Base-by-base conservation (phyloP, 2,329 filamentous ascomycete genomes). In the Xylaria sp. region DNA sequence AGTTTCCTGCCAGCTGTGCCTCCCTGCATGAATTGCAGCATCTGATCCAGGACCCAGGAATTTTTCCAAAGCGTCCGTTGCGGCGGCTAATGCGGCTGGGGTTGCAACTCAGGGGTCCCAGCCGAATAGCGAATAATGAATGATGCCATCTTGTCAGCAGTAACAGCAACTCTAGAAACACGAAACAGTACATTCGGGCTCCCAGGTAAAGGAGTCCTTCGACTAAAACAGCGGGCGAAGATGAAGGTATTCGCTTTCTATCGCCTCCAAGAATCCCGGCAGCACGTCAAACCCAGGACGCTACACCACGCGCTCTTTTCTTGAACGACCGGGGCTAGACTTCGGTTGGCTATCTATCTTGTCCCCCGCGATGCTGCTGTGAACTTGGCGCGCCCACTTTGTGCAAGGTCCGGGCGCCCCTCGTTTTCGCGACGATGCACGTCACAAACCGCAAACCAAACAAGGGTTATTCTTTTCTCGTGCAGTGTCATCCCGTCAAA, bases 51-150 rank as follows among this genome's bases (percentile, higher is more conserved):
- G 69, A 59, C 64, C 63, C 51, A 69, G 69, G 66, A 66, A 71
- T 31, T 60, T 69, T 61, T 66, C 60, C 56, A 69, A 63, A 49
- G 63, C 49, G 40, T 65, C 59, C 54, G 65, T 40, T 62, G 66
- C 66, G 57, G 69, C 69, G 66, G 63, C 58, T 64, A 66, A 68
- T 71, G 69, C 66, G 63, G 63, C 66, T 65, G 54, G 67, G 69
- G 69, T 71, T 62, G 64, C 66, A 67, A 59, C 44, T 62, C 63
- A 66, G 63, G 66, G 69, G 63, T 62, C 58, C 53, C 36, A 46
- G 66, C 68, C 66, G 59, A 68, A 10, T 33, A 33, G 33, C 33
- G 33, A 33, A 57, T 40, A 56, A 57, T 42, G 48, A 69, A 49
- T 36, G 33, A 58, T 51, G 53, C 56, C 63, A 63, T 59, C 66